A percentile compares a stretch with the other conserved stretches of the same genome.
Evolutionary conservation across 768 basidiomycete species (phyloP).

Genomic region (Podaxis sp.): DNA sequence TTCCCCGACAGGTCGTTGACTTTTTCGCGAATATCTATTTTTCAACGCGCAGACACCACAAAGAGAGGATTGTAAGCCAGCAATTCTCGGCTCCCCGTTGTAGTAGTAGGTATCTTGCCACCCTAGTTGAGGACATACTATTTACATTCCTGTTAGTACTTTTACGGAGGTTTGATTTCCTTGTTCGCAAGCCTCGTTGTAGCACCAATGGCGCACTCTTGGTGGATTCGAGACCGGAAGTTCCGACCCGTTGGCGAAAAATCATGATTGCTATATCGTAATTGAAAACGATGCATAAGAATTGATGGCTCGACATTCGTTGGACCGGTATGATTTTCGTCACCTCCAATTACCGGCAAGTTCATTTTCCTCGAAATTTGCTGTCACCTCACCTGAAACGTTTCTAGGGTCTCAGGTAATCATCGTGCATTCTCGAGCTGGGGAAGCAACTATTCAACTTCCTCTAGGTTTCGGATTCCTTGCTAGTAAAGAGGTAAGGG

Average conservation of each 20-base stretch:
- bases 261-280: not conserved
- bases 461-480: no score
- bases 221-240: constrained; percentile 23
- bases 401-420: not conserved
- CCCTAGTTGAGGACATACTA: no score
- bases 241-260: constrained; percentile 8
- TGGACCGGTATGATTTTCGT: constrained; percentile 24
- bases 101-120: constrained; percentile 35
- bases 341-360: constrained; percentile 10
- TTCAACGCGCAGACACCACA: constrained; percentile 24
- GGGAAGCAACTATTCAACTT: no score
- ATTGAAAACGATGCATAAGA: constrained; percentile 20
- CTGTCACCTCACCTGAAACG: not conserved
- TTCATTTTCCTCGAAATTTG: not conserved
- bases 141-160: constrained; percentile 31
- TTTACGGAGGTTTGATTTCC: constrained; percentile 34
- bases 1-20: constrained; percentile 29
- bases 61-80: constrained; percentile 44
- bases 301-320: constrained; percentile 40
- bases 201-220: not conserved
- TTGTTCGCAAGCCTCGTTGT: not conserved
- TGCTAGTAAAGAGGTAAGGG: no score
- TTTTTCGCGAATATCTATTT: constrained; percentile 26
- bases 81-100: constrained; percentile 44
- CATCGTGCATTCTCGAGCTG: not conserved